Evolutionary conservation across 805 yeast species (phyloP), one percentile per base, ranked within the genome.

Genomic region (Lipomyces chichibuensis): DNA sequence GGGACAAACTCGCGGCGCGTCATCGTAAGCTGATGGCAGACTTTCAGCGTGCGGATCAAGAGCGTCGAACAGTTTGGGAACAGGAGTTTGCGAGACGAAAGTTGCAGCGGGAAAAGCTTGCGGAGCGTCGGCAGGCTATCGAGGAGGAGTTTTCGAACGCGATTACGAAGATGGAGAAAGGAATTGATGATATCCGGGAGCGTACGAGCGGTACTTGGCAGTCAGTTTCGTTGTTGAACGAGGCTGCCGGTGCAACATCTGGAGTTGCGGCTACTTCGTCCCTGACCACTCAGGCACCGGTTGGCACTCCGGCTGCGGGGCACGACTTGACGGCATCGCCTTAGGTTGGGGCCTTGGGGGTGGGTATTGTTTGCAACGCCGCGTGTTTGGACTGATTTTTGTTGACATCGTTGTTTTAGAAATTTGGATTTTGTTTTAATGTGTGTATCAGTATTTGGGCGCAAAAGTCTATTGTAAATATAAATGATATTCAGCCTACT

Each of bases 111-210:
- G 69, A 69, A 49, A 69, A 64, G 32, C 73, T 75, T 29, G 72
- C 75, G 33, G 74, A 72, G 32, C 70, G 80, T 17, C 67, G 80
- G 23, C 64, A 62, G 23, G 75, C 72, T 43, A 65, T 77, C 46
- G 75, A 74, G 57, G 75, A 71, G 4, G 79, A 77, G 69, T 77
- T 77, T 60, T 72, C 78, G 17, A 69, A 64, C 35, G 75, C 78
- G 25, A 77, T 77, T 55, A 69, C 73, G n/a, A 74, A 75, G 62
- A 75, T 77, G 77, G 79, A 77, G 57, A 70, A 72, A 35, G 74
- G 75, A 1, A 74, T 74, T 25, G 73, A 66, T 35, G 75, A 74
- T n/a, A 69, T 75, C 25, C 66, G 69, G 17, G 71, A 65, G 32
- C 66, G 69, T 27, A 74, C 77, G 17, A 53, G 57, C 9, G 33